Evolutionary conservation across 2,329 filamentous ascomycete species (phyloP), one percentile per base, ranked within the genome.

Genomic region (Xenoacremonium recifei): DNA sequence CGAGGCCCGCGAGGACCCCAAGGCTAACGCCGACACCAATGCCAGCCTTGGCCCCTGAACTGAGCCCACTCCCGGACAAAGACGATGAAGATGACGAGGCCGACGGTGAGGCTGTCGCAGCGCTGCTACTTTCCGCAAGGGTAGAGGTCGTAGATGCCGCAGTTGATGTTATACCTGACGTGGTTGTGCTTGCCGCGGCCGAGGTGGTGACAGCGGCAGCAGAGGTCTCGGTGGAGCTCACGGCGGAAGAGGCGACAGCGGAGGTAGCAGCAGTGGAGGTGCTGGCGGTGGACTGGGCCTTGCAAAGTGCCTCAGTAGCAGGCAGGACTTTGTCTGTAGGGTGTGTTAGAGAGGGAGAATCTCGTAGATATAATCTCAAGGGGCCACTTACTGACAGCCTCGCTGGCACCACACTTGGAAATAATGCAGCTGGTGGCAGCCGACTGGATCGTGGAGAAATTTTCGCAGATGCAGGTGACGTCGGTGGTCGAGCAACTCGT

Each of bases 291-390:
- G 35, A 23, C 20, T 50, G 44, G 35, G 37, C 44, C n/a, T 37
- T 40, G 61, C 66, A 69, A 48, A 69, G 61, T 40, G 54, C 53
- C 50, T 62, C 42, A 18, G 62, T 59, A 31, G 66, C 66, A 42
- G 68, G 66, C 35, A 69, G 57, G 33, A 71, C 67, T 49, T 69
- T 48, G 53, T 55, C 68, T 71, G n/a, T n/a, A n/a, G n/a, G n/a
- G n/a, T n/a, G n/a, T n/a, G n/a, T n/a, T n/a, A n/a, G n/a, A 38
- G 17, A 15, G 6, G n/a, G 16, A 12, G 18, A n/a, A 13, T 35
- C n/a, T 18, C 37, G 54, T 58, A 51, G 57, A 55, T 35, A 42
- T 33, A 15, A 42, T 21, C n/a, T 21, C 17, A n/a, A n/a, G n/a
- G n/a, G n/a, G n/a, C n/a, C n/a, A 67, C 68, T 36, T 64, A 71